These are phyloP conservation scores for Apiotrichum sp. DNA, from an alignment of 1,284 basidiomycete species.

Conservation along the genomic window DNA sequence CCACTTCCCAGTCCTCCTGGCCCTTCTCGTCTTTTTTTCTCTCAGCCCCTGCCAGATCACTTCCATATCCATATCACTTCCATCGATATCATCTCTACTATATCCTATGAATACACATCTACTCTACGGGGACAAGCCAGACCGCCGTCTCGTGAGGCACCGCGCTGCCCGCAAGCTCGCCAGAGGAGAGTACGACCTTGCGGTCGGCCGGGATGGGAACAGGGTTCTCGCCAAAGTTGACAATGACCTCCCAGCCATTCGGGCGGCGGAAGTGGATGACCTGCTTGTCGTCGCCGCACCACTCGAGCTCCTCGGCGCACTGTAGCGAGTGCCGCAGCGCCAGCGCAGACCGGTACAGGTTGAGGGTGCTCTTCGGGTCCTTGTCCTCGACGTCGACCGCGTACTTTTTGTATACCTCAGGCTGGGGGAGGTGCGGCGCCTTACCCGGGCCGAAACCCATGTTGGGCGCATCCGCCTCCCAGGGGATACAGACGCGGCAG, in stretches of 20 bases:
- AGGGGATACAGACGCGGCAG: slow-evolving; percentile 34
- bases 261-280: slow-evolving; percentile 32
- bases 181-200: slow-evolving; percentile 22
- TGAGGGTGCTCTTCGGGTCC: slow-evolving; percentile 28
- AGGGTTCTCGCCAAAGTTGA: slow-evolving; percentile 27
- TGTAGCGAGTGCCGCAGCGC: slow-evolving; percentile 26
- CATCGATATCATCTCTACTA: background rate
- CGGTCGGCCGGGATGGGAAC: slow-evolving; percentile 24
- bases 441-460: slow-evolving; percentile 29
- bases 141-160: slow-evolving; percentile 15
- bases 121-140: slow-evolving; percentile 13
- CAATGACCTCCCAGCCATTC: slow-evolving; percentile 37
- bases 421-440: slow-evolving; percentile 30
- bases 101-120: background rate
- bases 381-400: slow-evolving; percentile 30
- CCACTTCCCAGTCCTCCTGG: background rate
- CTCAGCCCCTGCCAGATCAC: too few relatives aligned
- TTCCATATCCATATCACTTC: too few relatives aligned
- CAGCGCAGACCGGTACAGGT: slow-evolving; percentile 32
- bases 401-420: slow-evolving; percentile 24
- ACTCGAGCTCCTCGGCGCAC: slow-evolving; percentile 31
- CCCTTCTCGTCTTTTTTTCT: too few relatives aligned
- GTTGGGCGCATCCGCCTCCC: slow-evolving; percentile 14
- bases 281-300: slow-evolving; percentile 20
- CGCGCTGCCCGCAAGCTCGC: slow-evolving; percentile 9